phyloP scores from a whole-genome alignment of 345 rosid genomes.

The Garcia nutans region DNA sequence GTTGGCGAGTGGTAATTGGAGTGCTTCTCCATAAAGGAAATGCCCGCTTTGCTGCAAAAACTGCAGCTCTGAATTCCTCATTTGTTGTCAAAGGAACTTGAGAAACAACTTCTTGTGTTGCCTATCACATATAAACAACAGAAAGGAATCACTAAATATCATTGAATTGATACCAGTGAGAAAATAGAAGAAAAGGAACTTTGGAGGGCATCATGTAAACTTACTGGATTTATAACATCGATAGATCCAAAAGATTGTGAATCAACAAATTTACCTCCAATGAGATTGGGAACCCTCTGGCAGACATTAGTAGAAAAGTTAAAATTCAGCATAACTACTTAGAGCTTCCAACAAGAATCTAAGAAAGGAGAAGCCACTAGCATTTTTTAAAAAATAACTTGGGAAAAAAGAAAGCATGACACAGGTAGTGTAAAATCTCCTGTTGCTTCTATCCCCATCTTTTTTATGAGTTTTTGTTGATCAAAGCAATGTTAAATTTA shows the following conservation, averaged over 20 bases:
- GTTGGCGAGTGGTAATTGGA: constrained; percentile 48
- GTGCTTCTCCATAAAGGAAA: constrained; percentile 59
- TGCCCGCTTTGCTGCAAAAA: constrained; percentile 63
- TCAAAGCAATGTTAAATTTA: constrained; percentile 6
- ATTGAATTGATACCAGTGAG: constrained; percentile 2
- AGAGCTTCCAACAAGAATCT: constrained; percentile 3
- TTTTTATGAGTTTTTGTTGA: constrained; percentile 18
- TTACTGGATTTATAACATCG: constrained; percentile 70
- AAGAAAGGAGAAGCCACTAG: background rate
- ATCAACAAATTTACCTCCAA: constrained; percentile 67
- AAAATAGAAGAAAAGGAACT: constrained; percentile 6
- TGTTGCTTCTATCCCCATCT: constrained; percentile 14
- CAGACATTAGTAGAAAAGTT: constrained; percentile 15
- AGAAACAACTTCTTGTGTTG: constrained; percentile 61
- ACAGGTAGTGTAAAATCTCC: background rate
- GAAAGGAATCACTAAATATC: background rate
- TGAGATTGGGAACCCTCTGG: constrained; percentile 68
- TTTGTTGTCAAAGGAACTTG: constrained; percentile 60
- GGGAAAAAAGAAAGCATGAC: background rate
- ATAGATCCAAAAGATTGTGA: constrained; percentile 50
- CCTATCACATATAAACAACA: constrained; percentile 33
- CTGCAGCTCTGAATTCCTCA: constrained; percentile 69
- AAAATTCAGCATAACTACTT: constrained; percentile 21
- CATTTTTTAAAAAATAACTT: too few species aligned
- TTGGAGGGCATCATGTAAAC: constrained; percentile 21